Evolutionary conservation across 495 filamentous ascomycete species (phyloP), one percentile per base, ranked within the genome.

Genomic region (Xylaria venustula): DNA sequence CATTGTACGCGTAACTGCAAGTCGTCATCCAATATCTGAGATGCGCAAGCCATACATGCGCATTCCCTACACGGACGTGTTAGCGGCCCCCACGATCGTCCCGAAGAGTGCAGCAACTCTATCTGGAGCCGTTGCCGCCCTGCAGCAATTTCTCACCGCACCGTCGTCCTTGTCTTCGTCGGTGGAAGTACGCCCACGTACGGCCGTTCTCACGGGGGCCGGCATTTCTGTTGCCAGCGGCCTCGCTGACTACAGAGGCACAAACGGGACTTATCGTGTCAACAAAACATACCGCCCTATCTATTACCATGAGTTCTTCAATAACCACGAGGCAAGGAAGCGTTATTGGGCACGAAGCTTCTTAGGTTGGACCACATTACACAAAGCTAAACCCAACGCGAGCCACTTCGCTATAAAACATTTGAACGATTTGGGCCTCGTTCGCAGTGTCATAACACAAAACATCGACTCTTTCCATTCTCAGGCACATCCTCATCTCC

Each of bases 331-430:
- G 69, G 88, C 91, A 17, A 80, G 94, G 55, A 95, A 98, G 75
- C 78, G 94, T 59, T 98, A 98, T 77, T 98, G 93, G 93, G 93
- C 94, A 6, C 79, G 94, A 14, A 95, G 90, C 72, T 98, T 93
- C 70, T 78, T 98, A 20, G 94, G 94, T 11, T 98, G 93, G 93
- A 85, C 89, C 15, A 89, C 82, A 19, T 77, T 97, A 64, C 71
- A 88, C 64, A 87, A 85, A 46, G 90, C 91, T 17, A 83, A 80
- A 67, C 92, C 94, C 2, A 98, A 98, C 68, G 71, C 78, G 2
- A 88, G 87, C 2, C 94, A 98, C 74, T 77, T 79, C 64, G 92
- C 94, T 5, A 83, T 97, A 28, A 77, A 82, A 40, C 77, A 85
- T 57, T 73, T 98, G 44, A 87, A 86, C 7, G 71, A 82, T 22